Base-by-base conservation (phyloP, 805 yeast genomes). In the Starmerella gropengiesseri region DNA sequence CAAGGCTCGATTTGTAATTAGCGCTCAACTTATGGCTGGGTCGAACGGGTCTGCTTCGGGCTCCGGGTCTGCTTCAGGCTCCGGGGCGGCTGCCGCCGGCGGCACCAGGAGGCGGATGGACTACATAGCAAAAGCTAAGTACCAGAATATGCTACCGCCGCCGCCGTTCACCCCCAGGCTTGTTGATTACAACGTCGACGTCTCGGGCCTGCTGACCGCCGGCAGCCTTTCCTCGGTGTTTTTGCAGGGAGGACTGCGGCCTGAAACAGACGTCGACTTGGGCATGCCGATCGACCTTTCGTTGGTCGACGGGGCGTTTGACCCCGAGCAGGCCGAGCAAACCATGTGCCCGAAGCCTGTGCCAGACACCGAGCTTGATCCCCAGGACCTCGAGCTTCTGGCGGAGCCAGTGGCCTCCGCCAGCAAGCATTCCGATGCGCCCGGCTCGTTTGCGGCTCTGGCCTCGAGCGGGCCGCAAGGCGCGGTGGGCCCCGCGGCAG, bases 161-260 rank as follows among this genome's bases (percentile, higher is more conserved):
- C 97, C 97, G 8, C 81, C 89, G 19, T 70, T 91, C 48, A 85
- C 94, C 35, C 96, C 98, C 23, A 84, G 81, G 59, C 70, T 87
- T 44, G 61, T 91, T 41, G 73, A 77, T 38, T 73, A 77, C 51
- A 65, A 61, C 22, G 55, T 59, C 58, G 59, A 65, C 61, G 53
- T 68, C 55, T 71, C 72, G 40, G 58, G 64, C 14, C 65, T 70
- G 29, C 69, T 70, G 26, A 67, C 78, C 1, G 62, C 81, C 3
- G 64, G 69, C 41, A 68, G 84, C 42, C 64, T 89, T 50, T 70
- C 86, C 2, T 74, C 89, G 2, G 41, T 50, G 9, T 52, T 52
- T 16, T 41, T 48, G 23, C 47, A 48, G 40, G 37, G 46, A 21
- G 46, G 37, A 16, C 39, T 45, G 11, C 65, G 78, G 44, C 81